phyloP scores from a whole-genome alignment of 139 green algal genomes.

The Coccomyxa sp. region DNA sequence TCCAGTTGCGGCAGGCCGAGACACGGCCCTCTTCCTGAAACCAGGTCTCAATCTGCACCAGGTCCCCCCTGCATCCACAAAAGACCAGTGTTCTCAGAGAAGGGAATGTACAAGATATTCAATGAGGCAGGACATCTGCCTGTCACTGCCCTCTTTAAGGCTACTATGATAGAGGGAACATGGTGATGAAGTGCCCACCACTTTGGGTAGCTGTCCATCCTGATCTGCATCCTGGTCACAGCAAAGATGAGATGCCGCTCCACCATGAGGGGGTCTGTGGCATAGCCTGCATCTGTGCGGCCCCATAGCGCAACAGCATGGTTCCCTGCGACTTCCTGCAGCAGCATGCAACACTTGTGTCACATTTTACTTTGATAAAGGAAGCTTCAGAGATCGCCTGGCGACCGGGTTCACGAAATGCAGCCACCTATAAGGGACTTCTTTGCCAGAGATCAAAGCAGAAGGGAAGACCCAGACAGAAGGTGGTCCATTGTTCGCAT shows the following conservation, averaged over 20 bases:
- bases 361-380: not conserved
- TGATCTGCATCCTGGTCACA: conserved; percentile 85
- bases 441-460: not conserved
- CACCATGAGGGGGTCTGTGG: conserved; percentile 64
- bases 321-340: conserved; percentile 81
- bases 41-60: conserved; percentile 81
- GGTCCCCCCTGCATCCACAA: conserved; percentile 51
- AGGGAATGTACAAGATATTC: not conserved
- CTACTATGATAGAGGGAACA: too few relatives aligned
- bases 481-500: too few relatives aligned
- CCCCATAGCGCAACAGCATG: conserved; percentile 87
- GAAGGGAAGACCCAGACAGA: not conserved
- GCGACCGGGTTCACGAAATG: not conserved
- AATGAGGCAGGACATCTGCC: too few relatives aligned
- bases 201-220: conserved; percentile 84
- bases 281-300: conserved; percentile 73
- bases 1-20: conserved; percentile 75
- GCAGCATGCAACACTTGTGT: not conserved
- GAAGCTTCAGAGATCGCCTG: not conserved
- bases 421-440: not conserved
- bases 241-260: conserved; percentile 78
- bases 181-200: conserved; percentile 54
- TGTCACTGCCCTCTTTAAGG: too few relatives aligned
- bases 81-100: not conserved
- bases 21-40: conserved; percentile 82